Conservation (phyloP, 139 green algal species). For the Chlorella sp. region DNA sequence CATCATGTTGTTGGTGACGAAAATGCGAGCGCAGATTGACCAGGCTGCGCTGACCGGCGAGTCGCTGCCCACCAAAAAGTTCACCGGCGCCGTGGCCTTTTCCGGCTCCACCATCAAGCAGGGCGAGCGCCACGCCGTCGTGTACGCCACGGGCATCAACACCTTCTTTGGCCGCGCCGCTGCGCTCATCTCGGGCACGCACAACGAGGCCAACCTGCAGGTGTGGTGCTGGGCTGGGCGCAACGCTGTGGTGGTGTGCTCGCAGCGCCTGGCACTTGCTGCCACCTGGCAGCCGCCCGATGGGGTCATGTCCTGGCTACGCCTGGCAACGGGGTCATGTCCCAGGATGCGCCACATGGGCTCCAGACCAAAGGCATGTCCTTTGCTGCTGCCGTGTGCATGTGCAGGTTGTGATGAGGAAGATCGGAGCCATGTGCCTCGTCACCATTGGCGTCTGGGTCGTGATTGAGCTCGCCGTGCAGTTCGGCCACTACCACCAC, state of each 20-base stretch:
- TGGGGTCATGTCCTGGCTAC: too few relatives aligned
- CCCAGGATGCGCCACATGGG: too few relatives aligned
- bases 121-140: slow-evolving; percentile 74
- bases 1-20: too few relatives aligned
- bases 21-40: slow-evolving; percentile 68
- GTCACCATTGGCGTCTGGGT: slow-evolving; percentile 71
- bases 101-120: slow-evolving; percentile 83
- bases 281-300: too few relatives aligned
- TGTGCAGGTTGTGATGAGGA: slow-evolving; percentile 79
- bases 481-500: slow-evolving; percentile 69
- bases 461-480: slow-evolving; percentile 66
- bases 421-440: slow-evolving; percentile 77
- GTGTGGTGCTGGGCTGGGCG: too few relatives aligned
- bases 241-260: too few relatives aligned
- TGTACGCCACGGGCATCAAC: slow-evolving; percentile 72
- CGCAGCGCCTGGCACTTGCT: too few relatives aligned
- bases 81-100: slow-evolving; percentile 67
- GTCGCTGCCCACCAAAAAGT: slow-evolving; percentile 80
- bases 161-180: slow-evolving; percentile 88
- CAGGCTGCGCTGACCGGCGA: slow-evolving; percentile 83
- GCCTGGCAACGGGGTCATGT: too few relatives aligned
- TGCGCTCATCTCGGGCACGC: slow-evolving; percentile 58
- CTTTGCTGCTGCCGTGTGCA: too few relatives aligned
- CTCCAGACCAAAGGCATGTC: too few relatives aligned
- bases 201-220: slow-evolving; percentile 83